Base-by-base conservation (phyloP, 2,329 filamentous ascomycete species). In the Colletotrichum sublineola region DNA sequence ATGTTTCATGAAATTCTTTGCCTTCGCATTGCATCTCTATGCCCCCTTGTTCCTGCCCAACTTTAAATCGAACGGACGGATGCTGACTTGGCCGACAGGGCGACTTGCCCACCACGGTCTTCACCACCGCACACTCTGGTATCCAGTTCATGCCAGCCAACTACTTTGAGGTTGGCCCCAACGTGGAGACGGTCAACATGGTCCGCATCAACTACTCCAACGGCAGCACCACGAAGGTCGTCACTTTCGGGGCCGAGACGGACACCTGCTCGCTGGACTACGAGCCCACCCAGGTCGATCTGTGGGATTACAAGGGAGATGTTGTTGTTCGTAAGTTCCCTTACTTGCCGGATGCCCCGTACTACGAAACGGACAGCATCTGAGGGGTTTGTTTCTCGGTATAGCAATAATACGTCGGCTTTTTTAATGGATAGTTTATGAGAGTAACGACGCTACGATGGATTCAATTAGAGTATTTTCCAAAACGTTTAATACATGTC, bases 51-150 rank as follows among this genome's bases (percentile, higher is more conserved):
- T 33, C 14, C 9, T 3, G 18, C 20, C 1, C 5, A 56, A 7
- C 14, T 1, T 42, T 5, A 3, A n/a, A 6, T 24, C 5, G 33
- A 52, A 15, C 5, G 12, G 5, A 24, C 11, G 3, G 7, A 29
- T 31, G 3, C 24, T 56, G 8, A 57, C 55, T 46, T 14, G 8
- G 18, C 14, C 15, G 3, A 31, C 11, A 69, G 68, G 70, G 71
- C 14, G 85, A 87, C 74, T 75, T 88, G 3, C 86, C 86, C 5
- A 87, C 86, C 69, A 88, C 87, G 0, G 80, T 87, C 60, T 82
- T 84, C 76, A 83, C 81, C 4, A 81, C 82, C 6, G 83, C 83
- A 1, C 83, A 85, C 67, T 81, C 80, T 1, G 80, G 80, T 15
- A 75, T 85, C 50, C 76, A 80, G 53, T 79, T 84, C 67, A 81